Conservation (phyloP, 1,139 yeast species). For the Yamadazyma triangularis region DNA sequence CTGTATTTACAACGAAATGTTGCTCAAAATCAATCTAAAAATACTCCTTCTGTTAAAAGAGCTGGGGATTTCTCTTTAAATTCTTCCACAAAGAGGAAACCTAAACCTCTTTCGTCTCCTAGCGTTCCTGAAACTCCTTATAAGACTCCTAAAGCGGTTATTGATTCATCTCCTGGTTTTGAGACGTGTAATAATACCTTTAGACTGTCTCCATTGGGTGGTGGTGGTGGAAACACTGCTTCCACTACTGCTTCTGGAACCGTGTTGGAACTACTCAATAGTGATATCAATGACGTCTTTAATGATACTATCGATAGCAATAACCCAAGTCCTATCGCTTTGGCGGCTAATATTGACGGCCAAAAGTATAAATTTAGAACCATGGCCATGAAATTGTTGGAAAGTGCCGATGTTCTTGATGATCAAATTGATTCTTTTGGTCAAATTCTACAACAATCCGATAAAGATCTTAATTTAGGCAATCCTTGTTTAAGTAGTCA, state of each 20-base stretch:
- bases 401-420: constrained; percentile 84
- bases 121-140: constrained; percentile 28
- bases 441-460: constrained; percentile 40
- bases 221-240: too few species aligned
- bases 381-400: constrained; percentile 85
- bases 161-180: constrained; percentile 30
- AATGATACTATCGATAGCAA: too few species aligned
- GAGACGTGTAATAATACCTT: constrained; percentile 39
- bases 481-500: constrained; percentile 82
- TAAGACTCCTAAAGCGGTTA: constrained; percentile 19
- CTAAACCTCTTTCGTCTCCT: too few species aligned
- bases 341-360: constrained; percentile 67
- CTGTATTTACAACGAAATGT: constrained; percentile 59
- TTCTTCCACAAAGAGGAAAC: too few species aligned
- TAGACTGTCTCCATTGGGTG: constrained; percentile 18
- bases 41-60: constrained; percentile 26
- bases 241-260: constrained; percentile 34
- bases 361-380: constrained; percentile 75
- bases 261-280: constrained; percentile 61
- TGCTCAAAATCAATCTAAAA: constrained; percentile 30
- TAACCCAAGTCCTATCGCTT: too few species aligned
- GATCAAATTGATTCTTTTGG: constrained; percentile 76
- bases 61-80: too few species aligned
- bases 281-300: constrained; percentile 32
- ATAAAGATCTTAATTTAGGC: constrained; percentile 49